Conservation (phyloP, 2,329 filamentous ascomycete species). For the Coniella vitis region DNA sequence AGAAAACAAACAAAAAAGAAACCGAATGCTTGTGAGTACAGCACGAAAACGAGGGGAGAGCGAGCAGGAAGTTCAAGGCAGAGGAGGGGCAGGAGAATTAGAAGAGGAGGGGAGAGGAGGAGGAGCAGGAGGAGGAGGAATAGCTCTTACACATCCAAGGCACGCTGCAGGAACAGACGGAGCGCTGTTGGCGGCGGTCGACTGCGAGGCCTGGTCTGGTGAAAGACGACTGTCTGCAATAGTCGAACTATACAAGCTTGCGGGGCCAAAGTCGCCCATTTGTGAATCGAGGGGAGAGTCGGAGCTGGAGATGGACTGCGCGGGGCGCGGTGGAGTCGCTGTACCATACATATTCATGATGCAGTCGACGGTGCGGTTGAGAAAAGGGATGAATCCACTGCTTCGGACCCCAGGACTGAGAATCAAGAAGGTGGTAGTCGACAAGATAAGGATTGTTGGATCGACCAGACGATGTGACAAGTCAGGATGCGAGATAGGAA, state of each 20-base stretch:
- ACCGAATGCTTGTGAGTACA: too few species aligned
- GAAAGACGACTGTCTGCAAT: constrained; percentile 13
- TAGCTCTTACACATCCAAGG: constrained; percentile 44
- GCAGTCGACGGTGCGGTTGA: not conserved
- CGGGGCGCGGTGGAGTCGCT: not conserved
- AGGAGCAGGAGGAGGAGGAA: not conserved
- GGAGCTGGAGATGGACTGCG: constrained; percentile 8
- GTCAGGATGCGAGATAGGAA: too few species aligned
- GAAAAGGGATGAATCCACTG: not conserved
- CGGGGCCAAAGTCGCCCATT: constrained; percentile 9
- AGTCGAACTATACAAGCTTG: constrained; percentile 20
- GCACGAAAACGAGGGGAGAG: too few species aligned
- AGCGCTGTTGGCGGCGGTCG: not conserved
- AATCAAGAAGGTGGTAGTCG: not conserved
- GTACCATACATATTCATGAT: constrained; percentile 11
- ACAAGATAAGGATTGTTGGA: too few species aligned
- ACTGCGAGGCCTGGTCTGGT: constrained; percentile 5
- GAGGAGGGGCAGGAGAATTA: not conserved
- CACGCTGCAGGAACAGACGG: constrained; percentile 44
- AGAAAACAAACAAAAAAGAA: too few species aligned
- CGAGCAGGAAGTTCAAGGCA: not conserved
- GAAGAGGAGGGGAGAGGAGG: not conserved
- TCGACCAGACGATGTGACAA: too few species aligned
- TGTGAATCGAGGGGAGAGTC: constrained; percentile 14
- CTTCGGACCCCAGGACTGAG: not conserved